Conservation (phyloP, 352 stramenopile species). For the Globisporangium cystogenes region DNA sequence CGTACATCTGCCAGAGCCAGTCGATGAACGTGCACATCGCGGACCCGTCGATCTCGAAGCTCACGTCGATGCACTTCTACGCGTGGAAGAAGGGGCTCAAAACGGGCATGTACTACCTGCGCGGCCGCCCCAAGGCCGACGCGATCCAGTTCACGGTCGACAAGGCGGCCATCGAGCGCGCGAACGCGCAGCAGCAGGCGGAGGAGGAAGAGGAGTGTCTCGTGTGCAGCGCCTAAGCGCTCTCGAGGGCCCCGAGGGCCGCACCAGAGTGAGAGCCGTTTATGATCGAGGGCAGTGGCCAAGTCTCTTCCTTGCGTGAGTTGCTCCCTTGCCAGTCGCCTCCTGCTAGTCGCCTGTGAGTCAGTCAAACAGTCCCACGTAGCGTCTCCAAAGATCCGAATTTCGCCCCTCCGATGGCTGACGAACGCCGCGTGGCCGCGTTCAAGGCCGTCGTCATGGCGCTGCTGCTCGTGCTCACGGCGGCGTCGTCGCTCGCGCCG, state of each 20-base stretch:
- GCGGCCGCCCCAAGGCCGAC: constrained; percentile 97
- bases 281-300: too few relatives aligned
- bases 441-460: constrained; percentile 49
- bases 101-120: constrained; percentile 99
- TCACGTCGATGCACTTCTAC: constrained; percentile 99
- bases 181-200: constrained; percentile 9
- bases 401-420: too few relatives aligned
- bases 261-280: too few relatives aligned
- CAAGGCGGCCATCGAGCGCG: constrained; percentile 83
- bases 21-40: constrained; percentile 99
- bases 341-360: too few relatives aligned
- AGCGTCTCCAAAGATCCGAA: too few relatives aligned
- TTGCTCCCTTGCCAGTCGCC: too few relatives aligned
- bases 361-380: too few relatives aligned
- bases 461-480: constrained; percentile 51
- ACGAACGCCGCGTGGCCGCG: background rate
- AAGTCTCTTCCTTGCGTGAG: too few relatives aligned
- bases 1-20: constrained; percentile 98
- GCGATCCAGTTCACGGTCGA: constrained; percentile 99
- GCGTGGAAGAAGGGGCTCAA: constrained; percentile 99
- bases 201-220: constrained; percentile 75
- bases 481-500: constrained; percentile 40
- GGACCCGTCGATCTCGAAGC: constrained; percentile 95
- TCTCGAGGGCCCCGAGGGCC: too few relatives aligned
- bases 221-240: constrained; percentile 63